These are phyloP conservation scores for Puccinia sorghi DNA, from an alignment of 1,284 basidiomycete species.

Conservation along the genomic window DNA sequence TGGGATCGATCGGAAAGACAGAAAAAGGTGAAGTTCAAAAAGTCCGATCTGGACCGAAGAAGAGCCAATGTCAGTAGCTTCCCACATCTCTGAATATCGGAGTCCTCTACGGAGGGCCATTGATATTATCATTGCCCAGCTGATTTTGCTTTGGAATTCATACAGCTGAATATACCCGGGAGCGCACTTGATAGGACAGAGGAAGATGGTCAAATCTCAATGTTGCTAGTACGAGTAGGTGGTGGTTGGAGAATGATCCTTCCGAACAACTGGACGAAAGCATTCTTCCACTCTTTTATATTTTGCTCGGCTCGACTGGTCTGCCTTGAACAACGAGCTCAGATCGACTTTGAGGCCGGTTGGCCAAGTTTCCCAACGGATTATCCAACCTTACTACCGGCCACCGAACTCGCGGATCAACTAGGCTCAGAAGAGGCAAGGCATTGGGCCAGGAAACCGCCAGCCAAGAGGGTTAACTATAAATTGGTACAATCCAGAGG, in stretches of 20 bases:
- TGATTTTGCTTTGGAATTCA: neutral
- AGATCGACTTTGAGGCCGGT: conserved; percentile 69
- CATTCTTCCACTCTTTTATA: conserved; percentile 76
- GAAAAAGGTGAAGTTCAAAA: conserved; percentile 18
- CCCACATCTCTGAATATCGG: neutral
- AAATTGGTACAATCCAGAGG: conserved; percentile 61
- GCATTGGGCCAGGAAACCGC: conserved; percentile 76
- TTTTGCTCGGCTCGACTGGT: conserved; percentile 77
- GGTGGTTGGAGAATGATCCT: conserved; percentile 77
- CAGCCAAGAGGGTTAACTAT: conserved; percentile 77
- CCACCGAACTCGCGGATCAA: conserved; percentile 54
- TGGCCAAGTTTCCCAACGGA: conserved; percentile 76
- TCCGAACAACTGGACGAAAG: conserved; percentile 82
- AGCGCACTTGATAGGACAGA: conserved; percentile 67
- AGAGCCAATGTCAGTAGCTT: conserved; percentile 25
- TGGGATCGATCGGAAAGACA: conserved; percentile 30
- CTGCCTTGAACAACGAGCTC: conserved; percentile 68
- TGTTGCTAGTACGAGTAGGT: conserved; percentile 70
- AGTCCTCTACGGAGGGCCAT: neutral
- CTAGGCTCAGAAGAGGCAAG: conserved; percentile 62
- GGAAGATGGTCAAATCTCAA: conserved; percentile 76
- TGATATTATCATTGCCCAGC: neutral
- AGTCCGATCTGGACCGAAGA: conserved; percentile 39
- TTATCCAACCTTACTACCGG: conserved; percentile 65
- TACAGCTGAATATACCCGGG: conserved; percentile 67